Conservation (phyloP, 768 basidiomycete genomes). For the Filobasidium wieringae region DNA sequence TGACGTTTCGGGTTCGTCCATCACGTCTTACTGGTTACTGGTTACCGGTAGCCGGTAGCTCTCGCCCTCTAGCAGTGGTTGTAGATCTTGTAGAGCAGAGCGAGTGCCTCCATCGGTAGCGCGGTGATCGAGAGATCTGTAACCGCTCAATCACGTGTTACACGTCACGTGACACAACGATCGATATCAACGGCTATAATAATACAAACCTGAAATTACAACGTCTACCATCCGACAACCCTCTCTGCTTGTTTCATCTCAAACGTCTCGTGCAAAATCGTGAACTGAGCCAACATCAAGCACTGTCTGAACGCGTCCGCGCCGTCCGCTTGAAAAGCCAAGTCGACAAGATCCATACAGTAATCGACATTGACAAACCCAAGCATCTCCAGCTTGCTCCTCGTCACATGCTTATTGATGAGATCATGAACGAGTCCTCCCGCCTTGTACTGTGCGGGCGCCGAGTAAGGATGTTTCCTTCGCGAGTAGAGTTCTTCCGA, state of each 20-base stretch:
- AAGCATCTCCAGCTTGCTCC: conserved; percentile 20
- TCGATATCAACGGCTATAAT: too few species aligned
- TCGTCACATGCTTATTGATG: conserved; percentile 17
- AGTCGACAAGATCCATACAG: conserved; percentile 12
- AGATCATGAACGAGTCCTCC: conserved; percentile 20
- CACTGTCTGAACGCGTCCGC: conserved; percentile 17
- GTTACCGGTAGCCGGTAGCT: too few species aligned
- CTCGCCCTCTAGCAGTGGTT: neutral
- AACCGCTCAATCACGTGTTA: too few species aligned
- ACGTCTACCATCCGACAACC: neutral
- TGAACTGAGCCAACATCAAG: conserved; percentile 20
- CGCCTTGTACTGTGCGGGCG: conserved; percentile 15
- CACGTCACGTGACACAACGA: too few species aligned
- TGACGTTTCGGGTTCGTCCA: too few species aligned
- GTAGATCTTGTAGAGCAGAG: neutral
- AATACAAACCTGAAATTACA: too few species aligned
- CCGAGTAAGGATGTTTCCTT: conserved; percentile 23
- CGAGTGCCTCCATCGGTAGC: neutral
- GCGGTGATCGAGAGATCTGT: too few species aligned
- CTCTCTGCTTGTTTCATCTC: conserved; percentile 11
- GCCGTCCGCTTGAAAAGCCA: conserved; percentile 14
- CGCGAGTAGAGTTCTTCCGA: conserved; percentile 25
- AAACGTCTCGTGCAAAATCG: conserved; percentile 19
- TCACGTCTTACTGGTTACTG: too few species aligned
- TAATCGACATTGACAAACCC: conserved; percentile 23